phyloP scores from a whole-genome alignment of 2,329 filamentous ascomycete species.

The Claviceps africana region DNA sequence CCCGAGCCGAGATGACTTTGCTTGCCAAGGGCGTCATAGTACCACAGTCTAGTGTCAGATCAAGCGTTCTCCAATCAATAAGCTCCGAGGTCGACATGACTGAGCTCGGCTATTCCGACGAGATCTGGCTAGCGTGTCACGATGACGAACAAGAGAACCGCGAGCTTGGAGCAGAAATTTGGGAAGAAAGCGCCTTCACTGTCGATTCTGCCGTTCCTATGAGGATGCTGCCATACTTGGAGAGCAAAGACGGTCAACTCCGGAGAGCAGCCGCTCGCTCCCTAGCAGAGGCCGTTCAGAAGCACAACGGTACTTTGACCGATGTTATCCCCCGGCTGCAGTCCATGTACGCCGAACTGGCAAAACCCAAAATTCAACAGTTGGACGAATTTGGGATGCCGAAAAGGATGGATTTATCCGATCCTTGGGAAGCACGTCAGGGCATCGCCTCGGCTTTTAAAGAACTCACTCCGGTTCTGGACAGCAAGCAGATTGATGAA shows the following conservation, averaged over 20 bases:
- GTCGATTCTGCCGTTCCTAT: conserved; percentile 50
- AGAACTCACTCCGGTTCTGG: conserved; percentile 60
- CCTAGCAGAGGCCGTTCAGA: conserved; percentile 57
- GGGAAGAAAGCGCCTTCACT: conserved; percentile 81
- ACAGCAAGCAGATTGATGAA: conserved; percentile 52
- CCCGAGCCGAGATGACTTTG: conserved; percentile 53
- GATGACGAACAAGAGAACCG: conserved; percentile 81
- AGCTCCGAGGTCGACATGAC: conserved; percentile 85
- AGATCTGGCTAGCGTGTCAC: conserved; percentile 88
- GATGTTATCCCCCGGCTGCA: conserved; percentile 52
- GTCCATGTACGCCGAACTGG: conserved; percentile 59
- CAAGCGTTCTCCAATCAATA: conserved; percentile 76
- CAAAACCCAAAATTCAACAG: conserved; percentile 69
- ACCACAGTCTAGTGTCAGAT: conserved; percentile 64
- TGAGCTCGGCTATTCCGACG: conserved; percentile 70
- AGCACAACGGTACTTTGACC: conserved; percentile 45
- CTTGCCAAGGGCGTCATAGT: conserved; percentile 71
- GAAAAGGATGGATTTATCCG: conserved; percentile 70
- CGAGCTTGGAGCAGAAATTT: conserved; percentile 73
- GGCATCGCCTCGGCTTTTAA: conserved; percentile 80
- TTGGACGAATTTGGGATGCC: conserved; percentile 93
- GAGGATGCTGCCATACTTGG: conserved; percentile 63
- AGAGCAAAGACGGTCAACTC: conserved; percentile 67
- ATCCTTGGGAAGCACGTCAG: conserved; percentile 84
- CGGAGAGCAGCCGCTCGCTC: conserved; percentile 71